These are phyloP conservation scores for Alloteropsis angusta DNA, from an alignment of 202 grass and related monocot genomes.

Conservation along the genomic window DNA sequence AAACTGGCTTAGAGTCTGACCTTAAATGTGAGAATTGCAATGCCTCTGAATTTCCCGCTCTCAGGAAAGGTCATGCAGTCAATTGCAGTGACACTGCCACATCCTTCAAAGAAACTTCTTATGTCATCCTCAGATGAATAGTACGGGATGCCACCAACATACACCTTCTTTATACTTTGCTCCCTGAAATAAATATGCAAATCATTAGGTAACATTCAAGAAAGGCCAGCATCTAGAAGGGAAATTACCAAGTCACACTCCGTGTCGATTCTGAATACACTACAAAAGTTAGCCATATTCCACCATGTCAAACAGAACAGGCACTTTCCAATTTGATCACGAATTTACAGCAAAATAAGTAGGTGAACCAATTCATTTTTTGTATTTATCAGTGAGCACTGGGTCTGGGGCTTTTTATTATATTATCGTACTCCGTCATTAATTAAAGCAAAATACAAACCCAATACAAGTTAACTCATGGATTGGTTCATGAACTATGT, in stretches of 20 bases:
- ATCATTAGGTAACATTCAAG: neutral
- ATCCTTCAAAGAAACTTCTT: constrained; percentile 76
- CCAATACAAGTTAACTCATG: neutral
- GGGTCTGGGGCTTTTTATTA: neutral
- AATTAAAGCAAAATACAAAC: neutral
- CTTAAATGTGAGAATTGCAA: constrained; percentile 92
- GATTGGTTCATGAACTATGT: neutral
- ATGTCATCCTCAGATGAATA: constrained; percentile 93
- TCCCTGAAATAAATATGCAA: constrained; percentile 40
- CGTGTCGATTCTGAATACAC: neutral
- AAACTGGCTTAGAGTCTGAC: constrained; percentile 29
- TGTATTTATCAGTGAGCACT: neutral
- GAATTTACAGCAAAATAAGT: neutral
- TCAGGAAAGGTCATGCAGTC: constrained; percentile 91
- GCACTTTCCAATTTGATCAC: neutral
- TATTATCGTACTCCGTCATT: neutral
- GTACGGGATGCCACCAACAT: constrained; percentile 90
- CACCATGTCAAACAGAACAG: neutral
- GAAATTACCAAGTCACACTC: neutral
- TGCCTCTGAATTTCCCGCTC: constrained; percentile 84
- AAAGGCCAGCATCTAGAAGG: neutral
- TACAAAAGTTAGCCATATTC: neutral
- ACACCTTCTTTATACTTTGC: constrained; percentile 68
- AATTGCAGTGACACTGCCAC: constrained; percentile 60
- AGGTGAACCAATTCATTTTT: neutral